Conservation (phyloP, 306 rosid species). For the Ceratonia siliqua region DNA sequence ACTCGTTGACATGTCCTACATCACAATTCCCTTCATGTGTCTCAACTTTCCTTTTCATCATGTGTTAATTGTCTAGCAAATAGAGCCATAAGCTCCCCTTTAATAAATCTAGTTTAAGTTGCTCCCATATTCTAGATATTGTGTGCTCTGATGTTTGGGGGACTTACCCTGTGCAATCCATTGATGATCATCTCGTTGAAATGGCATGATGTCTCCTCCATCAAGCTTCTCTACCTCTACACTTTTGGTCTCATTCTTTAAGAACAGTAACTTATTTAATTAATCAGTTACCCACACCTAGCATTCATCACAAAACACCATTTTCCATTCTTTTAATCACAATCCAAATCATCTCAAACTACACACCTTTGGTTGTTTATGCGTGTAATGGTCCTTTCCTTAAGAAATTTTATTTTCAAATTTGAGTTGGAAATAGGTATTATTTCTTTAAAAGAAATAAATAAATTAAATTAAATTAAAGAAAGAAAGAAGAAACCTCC, state of each 20-base stretch:
- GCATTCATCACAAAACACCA: not conserved
- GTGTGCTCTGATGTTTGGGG: not conserved
- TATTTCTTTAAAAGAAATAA: too few relatives aligned
- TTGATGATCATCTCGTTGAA: not conserved
- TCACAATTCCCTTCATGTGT: not conserved
- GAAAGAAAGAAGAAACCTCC: too few relatives aligned
- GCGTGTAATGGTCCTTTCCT: too few relatives aligned
- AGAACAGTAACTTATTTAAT: not conserved
- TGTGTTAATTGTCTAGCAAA: not conserved
- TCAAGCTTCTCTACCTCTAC: not conserved
- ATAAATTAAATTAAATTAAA: too few relatives aligned
- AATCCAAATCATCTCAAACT: not conserved
- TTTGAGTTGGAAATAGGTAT: too few relatives aligned
- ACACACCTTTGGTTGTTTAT: not conserved
- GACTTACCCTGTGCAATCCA: not conserved
- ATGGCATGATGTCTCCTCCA: not conserved
- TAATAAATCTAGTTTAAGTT: not conserved
- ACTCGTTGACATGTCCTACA: not conserved
- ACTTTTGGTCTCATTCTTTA: not conserved
- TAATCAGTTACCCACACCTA: not conserved
- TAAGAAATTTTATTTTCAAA: too few relatives aligned
- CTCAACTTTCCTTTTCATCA: not conserved
- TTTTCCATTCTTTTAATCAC: not conserved
- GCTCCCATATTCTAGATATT: not conserved
- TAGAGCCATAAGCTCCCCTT: not conserved